Base-by-base conservation (phyloP, 2,329 filamentous ascomycete genomes). In the Dactylellina cionopaga region DNA sequence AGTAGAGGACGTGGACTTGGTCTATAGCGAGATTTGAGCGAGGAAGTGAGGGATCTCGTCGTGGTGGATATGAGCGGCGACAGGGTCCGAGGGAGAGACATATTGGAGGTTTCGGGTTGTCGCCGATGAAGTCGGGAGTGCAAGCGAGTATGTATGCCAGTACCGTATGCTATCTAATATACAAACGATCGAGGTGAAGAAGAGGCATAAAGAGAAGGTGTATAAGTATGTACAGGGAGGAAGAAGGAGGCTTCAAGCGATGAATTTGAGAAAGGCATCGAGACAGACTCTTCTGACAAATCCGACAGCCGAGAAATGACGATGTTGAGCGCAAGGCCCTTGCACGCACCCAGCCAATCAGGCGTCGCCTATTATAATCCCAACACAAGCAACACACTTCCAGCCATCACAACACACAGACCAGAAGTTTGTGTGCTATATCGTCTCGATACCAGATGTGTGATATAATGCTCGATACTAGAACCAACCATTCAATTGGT, bases 41-140 rank as follows among this genome's bases (percentile, higher is more conserved):
- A 59, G 19, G 59, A 35, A 3, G 68, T 33, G n/a, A 72, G 51
- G n/a, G 55, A 60, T 35, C 59, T 24, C 41, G 59, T 24, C 11
- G 59, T 19, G 29, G 52, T 54, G 5, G 51, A 65, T 25, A 72
- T 39, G 37, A 65, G 49, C 6, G 60, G 60, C 49, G 60, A 65
- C 24, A 72, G 27, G 13, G 43, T 52, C 60, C 68, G 59, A 65
- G 68, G 68, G 9, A 72, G 68, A 17, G 68, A 72, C 68, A 72
- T 72, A 15, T 13, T 27, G 44, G 15, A 4, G 27, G 22, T 22
- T 47, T 64, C 66, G 66, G 66, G 46, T 29, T 52, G 37, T 58
- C 15, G 22, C 66, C 59, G 66, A 64, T 7, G 37, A 27, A n/a
- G 4, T 46, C 15, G n/a, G 35, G 37, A 37, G 22, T 35, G n/a